Base-by-base conservation (phyloP, 768 basidiomycete species). In the Mycena latifolia region DNA sequence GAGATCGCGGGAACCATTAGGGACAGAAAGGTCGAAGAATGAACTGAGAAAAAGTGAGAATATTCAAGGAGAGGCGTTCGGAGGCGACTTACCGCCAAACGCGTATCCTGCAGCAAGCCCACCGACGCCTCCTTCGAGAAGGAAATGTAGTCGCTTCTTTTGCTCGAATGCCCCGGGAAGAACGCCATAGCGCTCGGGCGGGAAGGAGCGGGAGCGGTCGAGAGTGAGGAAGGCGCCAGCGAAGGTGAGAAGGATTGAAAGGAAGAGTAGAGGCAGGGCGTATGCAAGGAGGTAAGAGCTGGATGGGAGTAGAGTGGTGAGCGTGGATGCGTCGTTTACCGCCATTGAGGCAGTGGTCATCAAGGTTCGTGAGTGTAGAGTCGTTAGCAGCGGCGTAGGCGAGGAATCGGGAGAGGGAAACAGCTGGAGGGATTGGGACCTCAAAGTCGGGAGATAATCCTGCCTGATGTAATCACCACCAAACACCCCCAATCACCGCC, bases 161-260 rank as follows among this genome's bases (percentile, higher is more conserved):
- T 75, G 76, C 46, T 82, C 77, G 57, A 80, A 77, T 35, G 74
- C 66, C 29, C 81, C 78, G 57, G 76, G 69, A 61, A 78, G 67
- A 22, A 73, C 72, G 54, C 77, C 78, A 69, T 78, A 77, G 10
- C 77, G 75, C 37, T 70, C 69, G 3, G 86, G 81, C 0, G 85
- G 78, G 70, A 92, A 91, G 9, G 86, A 83, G 41, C 88, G 84
- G 24, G 90, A 87, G 43, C 91, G 88, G 72, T 92, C 90, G 53
- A 92, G 83, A 20, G 85, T 91, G 24, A 92, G 79, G 75, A 92
- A 92, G 3, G 89, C 83, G n/a, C 91, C 90, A n/a, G 88, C 80
- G 72, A 91, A 89, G 9, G 85, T 86, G 39, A 89, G 78, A 25
- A 87, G 65, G 43, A 89, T 55, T 12, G 90, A 91, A 7, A 88